A percentile compares a stretch with the other conserved stretches of the same genome.
Evolutionary conservation across 495 filamentous ascomycete species (phyloP).

Genomic region (Chaetomium tenue): DNA sequence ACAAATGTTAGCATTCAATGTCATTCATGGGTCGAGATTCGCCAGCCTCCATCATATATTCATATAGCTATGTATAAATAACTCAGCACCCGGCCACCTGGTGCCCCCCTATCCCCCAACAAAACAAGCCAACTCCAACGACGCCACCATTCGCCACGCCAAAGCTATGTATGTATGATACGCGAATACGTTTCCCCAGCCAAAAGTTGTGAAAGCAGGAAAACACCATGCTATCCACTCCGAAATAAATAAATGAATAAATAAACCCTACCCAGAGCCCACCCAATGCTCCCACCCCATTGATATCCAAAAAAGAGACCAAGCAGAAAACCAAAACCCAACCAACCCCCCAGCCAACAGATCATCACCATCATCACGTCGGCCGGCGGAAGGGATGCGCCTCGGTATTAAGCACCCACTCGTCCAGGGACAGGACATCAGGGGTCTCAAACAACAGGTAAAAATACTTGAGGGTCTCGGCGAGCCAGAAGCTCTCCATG

Average conservation of each 20-base stretch:
- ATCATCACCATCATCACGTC: background rate
- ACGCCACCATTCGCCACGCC: conserved; percentile 6
- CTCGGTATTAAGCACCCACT: conserved; percentile 75
- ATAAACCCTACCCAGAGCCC: background rate
- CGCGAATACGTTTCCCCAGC: background rate
- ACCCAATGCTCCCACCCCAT: too few relatives aligned
- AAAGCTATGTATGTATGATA: background rate
- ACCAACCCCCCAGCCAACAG: too few relatives aligned
- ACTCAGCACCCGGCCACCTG: background rate
- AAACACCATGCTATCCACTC: background rate
- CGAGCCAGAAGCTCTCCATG: conserved; percentile 66
- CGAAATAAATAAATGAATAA: background rate
- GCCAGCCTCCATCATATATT: background rate
- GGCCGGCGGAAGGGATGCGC: conserved; percentile 58
- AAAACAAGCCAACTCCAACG: background rate
- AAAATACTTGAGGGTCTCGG: conserved; percentile 92
- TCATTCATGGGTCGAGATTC: too few relatives aligned
- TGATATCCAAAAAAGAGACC: too few relatives aligned
- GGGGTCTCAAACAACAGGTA: conserved; percentile 81
- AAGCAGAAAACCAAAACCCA: too few relatives aligned
- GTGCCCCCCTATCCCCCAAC: too few relatives aligned
- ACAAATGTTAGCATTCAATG: too few relatives aligned
- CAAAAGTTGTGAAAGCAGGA: background rate
- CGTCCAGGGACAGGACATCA: conserved; percentile 71
- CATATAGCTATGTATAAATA: background rate